Evolutionary conservation across 306 rosid species (phyloP).

Genomic region (Pterocarpus santalinus): DNA sequence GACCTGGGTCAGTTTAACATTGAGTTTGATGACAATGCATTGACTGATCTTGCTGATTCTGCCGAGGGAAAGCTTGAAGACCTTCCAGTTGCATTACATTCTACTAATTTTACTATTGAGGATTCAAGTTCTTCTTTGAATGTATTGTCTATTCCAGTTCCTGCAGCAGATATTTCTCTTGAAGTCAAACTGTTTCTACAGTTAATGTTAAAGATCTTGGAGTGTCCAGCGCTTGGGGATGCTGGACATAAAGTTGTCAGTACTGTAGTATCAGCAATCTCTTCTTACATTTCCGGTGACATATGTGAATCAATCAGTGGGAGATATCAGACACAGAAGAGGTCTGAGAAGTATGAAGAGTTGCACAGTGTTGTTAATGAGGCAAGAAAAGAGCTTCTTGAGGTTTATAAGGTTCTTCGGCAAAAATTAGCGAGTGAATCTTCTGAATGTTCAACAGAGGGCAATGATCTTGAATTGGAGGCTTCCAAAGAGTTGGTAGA

Average conservation of each 20-base stretch:
- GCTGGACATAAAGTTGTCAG: constrained; percentile 70
- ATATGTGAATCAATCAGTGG: constrained; percentile 56
- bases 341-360: constrained; percentile 58
- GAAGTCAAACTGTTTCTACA: constrained; percentile 82
- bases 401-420: constrained; percentile 61
- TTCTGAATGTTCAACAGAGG: constrained; percentile 56
- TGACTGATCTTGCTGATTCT: constrained; percentile 87
- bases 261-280: constrained; percentile 75
- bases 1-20: constrained; percentile 98
- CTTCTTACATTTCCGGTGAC: constrained; percentile 70
- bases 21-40: constrained; percentile 86
- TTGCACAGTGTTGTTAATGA: constrained; percentile 60
- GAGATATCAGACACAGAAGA: constrained; percentile 53
- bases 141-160: constrained; percentile 71
- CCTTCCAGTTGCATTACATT: constrained; percentile 83
- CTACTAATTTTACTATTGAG: constrained; percentile 66
- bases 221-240: constrained; percentile 68
- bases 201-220: constrained; percentile 71
- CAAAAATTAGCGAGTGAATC: constrained; percentile 57
- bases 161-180: constrained; percentile 70
- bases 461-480: constrained; percentile 59
- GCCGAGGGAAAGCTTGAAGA: constrained; percentile 91
- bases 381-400: constrained; percentile 75
- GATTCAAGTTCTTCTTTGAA: constrained; percentile 67
- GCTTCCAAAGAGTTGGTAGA: constrained; percentile 82